Base-by-base conservation (phyloP, 495 filamentous ascomycete genomes). In the Aspergillus egyptiacus region DNA sequence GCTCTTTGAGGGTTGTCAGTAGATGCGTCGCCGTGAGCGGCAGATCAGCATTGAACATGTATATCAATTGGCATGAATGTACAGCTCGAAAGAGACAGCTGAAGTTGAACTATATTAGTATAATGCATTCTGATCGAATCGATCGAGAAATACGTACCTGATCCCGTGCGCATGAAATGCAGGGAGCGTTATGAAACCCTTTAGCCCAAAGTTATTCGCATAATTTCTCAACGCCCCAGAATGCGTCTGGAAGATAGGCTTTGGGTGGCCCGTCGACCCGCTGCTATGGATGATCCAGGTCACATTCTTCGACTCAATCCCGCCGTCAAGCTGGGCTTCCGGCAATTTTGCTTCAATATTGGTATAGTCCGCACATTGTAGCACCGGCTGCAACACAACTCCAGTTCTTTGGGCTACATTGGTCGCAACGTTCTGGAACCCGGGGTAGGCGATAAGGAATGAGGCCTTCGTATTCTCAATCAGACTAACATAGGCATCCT, bases 131-230 rank as follows among this genome's bases (percentile, higher is more conserved):
- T n/a, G n/a, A n/a, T n/a, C n/a, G n/a, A n/a, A n/a, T n/a, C n/a
- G n/a, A n/a, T n/a, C n/a, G n/a, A n/a, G n/a, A n/a, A n/a, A n/a
- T n/a, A n/a, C n/a, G n/a, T n/a, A n/a, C n/a, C n/a, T n/a, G 38
- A 80, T 60, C 2, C 72, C 75, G 58, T 77, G 70, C 11, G 65
- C 68, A 25, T 81, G 77, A 33, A 70, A 81, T 24, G 78, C 64
- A 5, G 77, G 78, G 3, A 79, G 58, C 0, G 76, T 75, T 42
- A 71, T 69, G 46, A 80, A 78, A 0, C 72, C 70, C 18, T 62
- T 65, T 5, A 75, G 38, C 0, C 56, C 56, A 49, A 54, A 67
- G 42, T 66, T 69, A 20, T 65, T 64, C 18, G 63, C 61, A 50
- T 69, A 75, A 48, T 72, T 71, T 37, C 57, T 57, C 15, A 73